Base-by-base conservation (phyloP, 2,329 filamentous ascomycete genomes). In the Diaporthe velutina region DNA sequence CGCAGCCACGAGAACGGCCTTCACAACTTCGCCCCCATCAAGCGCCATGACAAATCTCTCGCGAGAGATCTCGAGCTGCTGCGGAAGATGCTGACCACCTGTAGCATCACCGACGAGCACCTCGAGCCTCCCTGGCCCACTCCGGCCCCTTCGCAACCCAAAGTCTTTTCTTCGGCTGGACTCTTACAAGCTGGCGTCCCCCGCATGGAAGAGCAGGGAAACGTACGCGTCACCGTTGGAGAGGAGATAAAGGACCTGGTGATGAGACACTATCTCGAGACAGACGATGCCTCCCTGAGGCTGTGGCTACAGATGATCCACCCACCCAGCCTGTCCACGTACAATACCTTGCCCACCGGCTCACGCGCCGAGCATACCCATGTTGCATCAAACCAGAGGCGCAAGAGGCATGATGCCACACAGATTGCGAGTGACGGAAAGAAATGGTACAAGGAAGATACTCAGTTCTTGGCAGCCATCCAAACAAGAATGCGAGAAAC, bases 61-160 rank as follows among this genome's bases (percentile, higher is more conserved):
- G 79, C 78, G 22, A 77, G 78, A 10, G 81, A 83, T 71, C 64
- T 82, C 17, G 77, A 79, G 40, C 55, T 81, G 7, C 73, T 82
- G 35, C 77, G 75, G 38, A 79, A 76, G 57, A 77, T 81, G 73
- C 77, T 82, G 10, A 66, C 76, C 33, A 81, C 80, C 19, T 48
- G 76, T 12, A 77, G 76, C 48, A 22, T 19, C 12, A 45, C 42
- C 22, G 70, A 75, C 13, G 22, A 25, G 12, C 30, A 38, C 33
- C 30, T 28, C n/a, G 40, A 55, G 30, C 45, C 57, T 17, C 15
- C 22, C 13, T 15, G 13, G 4, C 35, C 38, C 13, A n/a, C n/a
- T n/a, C n/a, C n/a, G n/a, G n/a, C n/a, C n/a, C 28, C 25, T 12
- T 33, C 61, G 42, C 73, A 68, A 13, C 13, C 42, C 28, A 61